Evolutionary conservation across 2,329 filamentous ascomycete species (phyloP), one percentile per base, ranked within the genome.

Genomic region (Escovopsis sp.): DNA sequence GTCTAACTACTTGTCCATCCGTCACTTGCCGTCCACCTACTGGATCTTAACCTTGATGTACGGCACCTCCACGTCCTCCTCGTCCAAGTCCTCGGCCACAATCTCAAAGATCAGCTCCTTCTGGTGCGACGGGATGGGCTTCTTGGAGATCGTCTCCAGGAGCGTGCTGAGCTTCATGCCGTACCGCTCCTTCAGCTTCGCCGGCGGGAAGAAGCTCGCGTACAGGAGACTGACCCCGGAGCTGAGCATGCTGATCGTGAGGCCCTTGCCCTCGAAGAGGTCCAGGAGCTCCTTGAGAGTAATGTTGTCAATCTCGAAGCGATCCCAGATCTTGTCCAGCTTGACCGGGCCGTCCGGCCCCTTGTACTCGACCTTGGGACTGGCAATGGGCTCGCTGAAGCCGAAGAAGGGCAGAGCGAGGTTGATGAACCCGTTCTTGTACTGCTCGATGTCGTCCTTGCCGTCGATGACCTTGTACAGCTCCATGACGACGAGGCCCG

Each of bases 361-460:
- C 58, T 79, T 69, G 66, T 96, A 98, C 55, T 77, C 85, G 49
- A 89, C 85, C 73, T 95, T 96, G 28, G 88, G 86, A 53, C 86
- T 94, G 5, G 80, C 80, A 53, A 98, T 93, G 3, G 91, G 91
- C 66, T 98, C 91, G 56, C 86, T 94, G 74, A 98, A 98, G 34
- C 89, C 89, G 53, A 98, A 94, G 74, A 98, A 96, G 1, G 91
- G 91, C 49, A 98, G 68, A 2, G 91, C 91, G 51, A 98, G 67
- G 66, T 98, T 98, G 65, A 96, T 73, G 63, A 98, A 98, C 12
- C 91, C 91, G 59, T 98, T 98, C 76, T 96, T 96, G 79, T 93
- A 98, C 65, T 96, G 85, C 66, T 96, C 91, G 50, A 95, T 82
- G 53, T 96, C 86, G n/a, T 74, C 77, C 72, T 98, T 95, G 58